Evolutionary conservation across 1,139 yeast species (phyloP).

Genomic region (Lodderomyces jiufengensis): DNA sequence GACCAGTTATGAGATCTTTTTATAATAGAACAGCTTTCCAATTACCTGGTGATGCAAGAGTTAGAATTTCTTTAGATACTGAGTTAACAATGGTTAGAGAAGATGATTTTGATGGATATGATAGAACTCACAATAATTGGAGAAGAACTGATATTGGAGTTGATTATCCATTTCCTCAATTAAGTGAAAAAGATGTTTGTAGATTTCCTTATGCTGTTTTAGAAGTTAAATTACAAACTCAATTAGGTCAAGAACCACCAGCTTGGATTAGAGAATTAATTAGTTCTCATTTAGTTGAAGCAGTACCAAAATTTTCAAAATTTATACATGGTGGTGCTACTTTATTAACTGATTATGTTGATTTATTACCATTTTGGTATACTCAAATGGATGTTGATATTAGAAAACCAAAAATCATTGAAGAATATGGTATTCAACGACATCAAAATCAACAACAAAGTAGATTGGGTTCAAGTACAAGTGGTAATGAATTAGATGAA

Average conservation of each 20-base stretch:
- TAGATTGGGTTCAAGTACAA: constrained; percentile 29
- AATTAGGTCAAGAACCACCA: constrained; percentile 98
- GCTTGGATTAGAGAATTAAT: constrained; percentile 93
- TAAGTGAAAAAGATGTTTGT: constrained; percentile 79
- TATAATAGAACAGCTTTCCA: constrained; percentile 98
- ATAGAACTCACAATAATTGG: constrained; percentile 92
- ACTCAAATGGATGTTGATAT: constrained; percentile 98
- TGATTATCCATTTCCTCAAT: constrained; percentile 88
- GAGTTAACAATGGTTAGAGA: constrained; percentile 95
- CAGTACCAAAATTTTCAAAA: constrained; percentile 95
- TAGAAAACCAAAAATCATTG: constrained; percentile 76
- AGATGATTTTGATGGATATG: constrained; percentile 90
- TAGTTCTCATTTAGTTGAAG: constrained; percentile 89
- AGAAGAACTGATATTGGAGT: constrained; percentile 98
- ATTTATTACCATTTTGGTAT: constrained; percentile 90
- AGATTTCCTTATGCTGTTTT: constrained; percentile 96
- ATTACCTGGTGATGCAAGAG: constrained; percentile 98
- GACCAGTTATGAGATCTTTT: constrained; percentile 95
- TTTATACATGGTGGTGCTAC: constrained; percentile 95
- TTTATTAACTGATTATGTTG: constrained; percentile 74
- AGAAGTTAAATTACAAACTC: constrained; percentile 96
- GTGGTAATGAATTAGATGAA: constrained; percentile 51
- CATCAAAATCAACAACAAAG: constrained; percentile 17
- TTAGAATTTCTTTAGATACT: constrained; percentile 94
- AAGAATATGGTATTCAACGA: constrained; percentile 55